These are phyloP conservation scores for Rhodotorula sp. DNA, from an alignment of 1,284 basidiomycete species.

Conservation along the genomic window DNA sequence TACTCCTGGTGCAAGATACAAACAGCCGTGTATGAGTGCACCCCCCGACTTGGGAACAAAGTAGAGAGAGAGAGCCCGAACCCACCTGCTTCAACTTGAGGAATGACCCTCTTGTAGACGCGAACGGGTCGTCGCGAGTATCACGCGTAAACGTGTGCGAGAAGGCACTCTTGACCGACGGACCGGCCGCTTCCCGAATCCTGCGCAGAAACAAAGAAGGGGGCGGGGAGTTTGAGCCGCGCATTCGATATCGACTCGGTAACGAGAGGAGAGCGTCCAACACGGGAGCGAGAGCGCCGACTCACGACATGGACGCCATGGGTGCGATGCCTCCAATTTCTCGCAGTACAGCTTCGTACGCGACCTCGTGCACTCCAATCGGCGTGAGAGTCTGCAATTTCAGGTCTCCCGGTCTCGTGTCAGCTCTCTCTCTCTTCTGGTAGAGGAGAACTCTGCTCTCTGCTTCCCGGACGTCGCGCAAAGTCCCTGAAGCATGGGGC, in stretches of 20 bases:
- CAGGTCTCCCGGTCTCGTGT: background rate
- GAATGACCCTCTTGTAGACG: conserved; percentile 66
- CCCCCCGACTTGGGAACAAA: background rate
- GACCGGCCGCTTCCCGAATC: conserved; percentile 76
- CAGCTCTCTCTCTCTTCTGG: conserved; percentile 38
- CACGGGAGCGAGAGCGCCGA: conserved; percentile 8
- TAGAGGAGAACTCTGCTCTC: conserved; percentile 41
- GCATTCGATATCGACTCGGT: background rate
- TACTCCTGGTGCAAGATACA: conserved; percentile 56
- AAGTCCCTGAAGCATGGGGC: background rate
- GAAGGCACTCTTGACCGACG: conserved; percentile 77
- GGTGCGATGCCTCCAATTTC: conserved; percentile 70
- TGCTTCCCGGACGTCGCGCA: no score
- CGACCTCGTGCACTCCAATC: conserved; percentile 68
- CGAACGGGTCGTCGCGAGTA: conserved; percentile 70
- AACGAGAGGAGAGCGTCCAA: conserved; percentile 24
- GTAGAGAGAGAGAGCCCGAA: background rate
- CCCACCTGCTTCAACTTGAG: conserved; percentile 57
- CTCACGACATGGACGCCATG: conserved; percentile 74
- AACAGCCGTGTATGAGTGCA: background rate
- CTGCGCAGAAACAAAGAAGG: conserved; percentile 52
- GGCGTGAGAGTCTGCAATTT: conserved; percentile 47
- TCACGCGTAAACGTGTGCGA: conserved; percentile 76
- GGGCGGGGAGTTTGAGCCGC: no score
- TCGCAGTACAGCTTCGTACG: conserved; percentile 76